Percentiles rank a stretch among this genome's conserved stretches.
phyloP scores from a whole-genome alignment of 1,139 yeast genomes.

The Yamadazyma epiphylla region DNA sequence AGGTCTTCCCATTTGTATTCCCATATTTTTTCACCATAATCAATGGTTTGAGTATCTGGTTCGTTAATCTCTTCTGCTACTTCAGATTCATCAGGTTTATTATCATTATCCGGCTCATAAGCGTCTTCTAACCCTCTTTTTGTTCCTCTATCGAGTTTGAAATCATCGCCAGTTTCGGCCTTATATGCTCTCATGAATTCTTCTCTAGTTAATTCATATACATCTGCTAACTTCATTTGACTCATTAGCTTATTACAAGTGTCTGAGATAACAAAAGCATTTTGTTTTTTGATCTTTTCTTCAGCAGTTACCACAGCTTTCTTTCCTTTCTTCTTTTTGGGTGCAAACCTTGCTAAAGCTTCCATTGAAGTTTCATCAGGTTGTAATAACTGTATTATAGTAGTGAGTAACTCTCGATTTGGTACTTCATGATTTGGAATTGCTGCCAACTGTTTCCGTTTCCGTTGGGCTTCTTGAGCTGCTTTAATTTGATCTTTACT shows the following conservation, averaged over 20 bases:
- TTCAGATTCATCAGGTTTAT: slow-evolving; percentile 5
- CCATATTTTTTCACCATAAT: slow-evolving; percentile 45
- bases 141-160: slow-evolving; percentile 15
- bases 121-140: slow-evolving; percentile 15
- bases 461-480: slow-evolving; percentile 42
- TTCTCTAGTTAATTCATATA: slow-evolving; percentile 58
- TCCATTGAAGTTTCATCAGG: slow-evolving; percentile 68
- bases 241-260: slow-evolving; percentile 42
- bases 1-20: slow-evolving; percentile 59
- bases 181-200: slow-evolving; percentile 53
- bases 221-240: slow-evolving; percentile 35
- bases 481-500: slow-evolving; percentile 49
- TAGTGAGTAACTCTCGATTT: slow-evolving; percentile 19
- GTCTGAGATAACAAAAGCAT: slow-evolving; percentile 45
- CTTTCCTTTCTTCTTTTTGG: slow-evolving; percentile 18
- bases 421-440: slow-evolving; percentile 1
- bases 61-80: slow-evolving; percentile 9
- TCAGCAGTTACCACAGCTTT: slow-evolving; percentile 6
- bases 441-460: slow-evolving; percentile 15
- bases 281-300: slow-evolving; percentile 20
- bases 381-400: slow-evolving; percentile 42
- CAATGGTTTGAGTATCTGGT: slow-evolving; percentile 12
- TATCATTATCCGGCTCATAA: slow-evolving; percentile 9
- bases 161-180: slow-evolving; percentile 46
- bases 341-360: slow-evolving; percentile 46